phyloP scores from a whole-genome alignment of 164 flowering plant genomes.

The Aristolochia fimbriata region DNA sequence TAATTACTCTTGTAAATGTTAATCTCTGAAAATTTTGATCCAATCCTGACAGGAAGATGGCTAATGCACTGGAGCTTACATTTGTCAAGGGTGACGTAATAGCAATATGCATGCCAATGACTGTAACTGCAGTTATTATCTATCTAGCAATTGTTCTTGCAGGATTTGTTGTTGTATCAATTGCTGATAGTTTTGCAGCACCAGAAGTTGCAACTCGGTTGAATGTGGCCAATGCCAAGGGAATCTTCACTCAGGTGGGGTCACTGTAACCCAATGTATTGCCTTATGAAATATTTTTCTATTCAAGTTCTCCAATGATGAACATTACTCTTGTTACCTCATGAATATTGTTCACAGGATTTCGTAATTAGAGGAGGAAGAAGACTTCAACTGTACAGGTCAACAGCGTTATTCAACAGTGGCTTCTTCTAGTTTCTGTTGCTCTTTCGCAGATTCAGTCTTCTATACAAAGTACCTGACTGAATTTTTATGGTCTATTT shows the following conservation, averaged over 20 bases:
- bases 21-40: not conserved
- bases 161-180: constrained; percentile 85
- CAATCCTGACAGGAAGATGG: constrained; percentile 59
- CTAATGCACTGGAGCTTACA: constrained; percentile 63
- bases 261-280: not conserved
- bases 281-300: too few relatives aligned
- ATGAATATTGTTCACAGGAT: constrained; percentile 40
- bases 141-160: constrained; percentile 74
- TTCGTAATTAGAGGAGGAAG: constrained; percentile 80
- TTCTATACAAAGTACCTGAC: not conserved
- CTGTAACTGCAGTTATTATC: constrained; percentile 67
- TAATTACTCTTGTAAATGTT: not conserved
- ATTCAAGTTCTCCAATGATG: too few relatives aligned
- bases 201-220: constrained; percentile 83
- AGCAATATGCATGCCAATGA: constrained; percentile 97
- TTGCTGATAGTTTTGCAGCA: constrained; percentile 88
- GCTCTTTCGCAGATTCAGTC: not conserved
- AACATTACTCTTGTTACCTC: too few relatives aligned
- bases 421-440: not conserved
- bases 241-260: constrained; percentile 79
- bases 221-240: constrained; percentile 80
- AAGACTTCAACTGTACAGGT: constrained; percentile 85
- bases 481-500: constrained; percentile 3
- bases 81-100: constrained; percentile 85
- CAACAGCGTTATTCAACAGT: not conserved